Conservation (phyloP, 495 filamentous ascomycete species). For the Penicillium crystallinum region DNA sequence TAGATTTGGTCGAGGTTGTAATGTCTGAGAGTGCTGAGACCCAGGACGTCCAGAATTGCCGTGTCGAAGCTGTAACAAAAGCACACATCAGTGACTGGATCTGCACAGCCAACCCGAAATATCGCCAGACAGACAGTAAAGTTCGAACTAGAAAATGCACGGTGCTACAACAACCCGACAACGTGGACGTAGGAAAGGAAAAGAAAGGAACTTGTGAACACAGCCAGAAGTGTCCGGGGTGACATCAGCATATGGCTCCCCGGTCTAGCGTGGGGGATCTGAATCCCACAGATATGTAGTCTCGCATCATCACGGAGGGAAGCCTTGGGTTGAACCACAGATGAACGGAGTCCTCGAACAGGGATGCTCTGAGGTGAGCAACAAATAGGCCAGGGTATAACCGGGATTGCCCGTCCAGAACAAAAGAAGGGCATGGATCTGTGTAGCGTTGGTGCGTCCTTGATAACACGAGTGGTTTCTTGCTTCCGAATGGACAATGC, state of each 20-base stretch:
- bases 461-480: conserved; percentile 16
- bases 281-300: conserved; percentile 10
- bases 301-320: conserved; percentile 5
- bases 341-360: conserved; percentile 17
- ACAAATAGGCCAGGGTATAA: conserved; percentile 18
- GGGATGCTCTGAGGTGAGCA: conserved; percentile 20
- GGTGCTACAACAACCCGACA: conserved; percentile 22
- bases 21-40: conserved; percentile 36
- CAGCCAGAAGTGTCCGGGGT: conserved; percentile 18
- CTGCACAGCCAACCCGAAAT: conserved; percentile 1
- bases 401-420: conserved; percentile 22
- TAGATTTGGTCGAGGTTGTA: conserved; percentile 58
- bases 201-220: conserved; percentile 12
- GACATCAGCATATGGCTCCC: conserved; percentile 10
- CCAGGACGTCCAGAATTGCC: conserved; percentile 23
- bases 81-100: conserved; percentile 21
- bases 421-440: conserved; percentile 19
- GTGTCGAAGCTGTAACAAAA: conserved; percentile 32
- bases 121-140: conserved; percentile 8
- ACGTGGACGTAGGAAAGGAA: conserved; percentile 14
- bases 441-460: conserved; percentile 19
- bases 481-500: conserved; percentile 19
- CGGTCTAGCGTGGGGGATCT: conserved; percentile 12
- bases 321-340: conserved; percentile 11
- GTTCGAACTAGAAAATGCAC: conserved; percentile 1